A percentile compares a stretch with the other conserved stretches of the same genome.
phyloP scores from a whole-genome alignment of 2,329 filamentous ascomycete genomes.

The Microsporum ferrugineum region DNA sequence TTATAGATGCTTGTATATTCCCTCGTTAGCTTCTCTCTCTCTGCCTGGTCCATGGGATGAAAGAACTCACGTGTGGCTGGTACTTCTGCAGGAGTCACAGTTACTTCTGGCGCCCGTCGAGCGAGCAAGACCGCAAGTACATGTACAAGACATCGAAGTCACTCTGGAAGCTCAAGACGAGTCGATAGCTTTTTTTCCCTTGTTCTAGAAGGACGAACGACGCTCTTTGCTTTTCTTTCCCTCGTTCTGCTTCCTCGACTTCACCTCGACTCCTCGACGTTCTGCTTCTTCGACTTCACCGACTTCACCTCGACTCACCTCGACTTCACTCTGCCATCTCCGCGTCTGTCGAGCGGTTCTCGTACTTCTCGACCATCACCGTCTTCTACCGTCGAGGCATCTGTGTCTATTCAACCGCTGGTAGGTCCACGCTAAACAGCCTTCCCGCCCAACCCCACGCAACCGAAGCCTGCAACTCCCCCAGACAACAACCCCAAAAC shows the following conservation, averaged over 20 bases:
- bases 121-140: background rate
- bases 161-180: background rate
- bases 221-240: background rate
- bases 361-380: no score
- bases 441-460: no score
- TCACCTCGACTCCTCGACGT: no score
- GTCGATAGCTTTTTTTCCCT: background rate
- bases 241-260: no score
- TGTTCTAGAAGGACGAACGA: background rate
- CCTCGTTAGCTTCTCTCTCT: background rate
- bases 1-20: background rate
- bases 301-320: background rate
- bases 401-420: no score
- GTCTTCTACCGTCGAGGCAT: no score
- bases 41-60: background rate
- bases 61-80: background rate
- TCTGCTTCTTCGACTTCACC: no score
- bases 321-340: background rate
- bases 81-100: background rate
- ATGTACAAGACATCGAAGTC: background rate
- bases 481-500: background rate
- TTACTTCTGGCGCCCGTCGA: background rate
- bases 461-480: no score
- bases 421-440: no score
- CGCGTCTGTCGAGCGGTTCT: no score